Conservation (phyloP, 225 moss, liverwort and hornwort genomes). For the Rhytidiadelphus loreus region DNA sequence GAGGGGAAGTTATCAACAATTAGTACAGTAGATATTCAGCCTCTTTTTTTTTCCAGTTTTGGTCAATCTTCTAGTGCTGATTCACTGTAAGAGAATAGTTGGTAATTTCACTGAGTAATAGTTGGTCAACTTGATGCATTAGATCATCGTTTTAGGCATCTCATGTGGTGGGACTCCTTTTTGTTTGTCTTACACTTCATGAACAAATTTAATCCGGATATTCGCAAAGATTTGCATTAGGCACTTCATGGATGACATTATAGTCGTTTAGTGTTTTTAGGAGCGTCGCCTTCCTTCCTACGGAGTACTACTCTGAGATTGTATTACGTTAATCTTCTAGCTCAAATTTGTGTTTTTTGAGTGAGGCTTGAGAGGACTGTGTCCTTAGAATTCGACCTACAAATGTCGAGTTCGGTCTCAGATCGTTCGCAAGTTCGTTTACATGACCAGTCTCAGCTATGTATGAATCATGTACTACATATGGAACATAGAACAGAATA, state of each 20-base stretch:
- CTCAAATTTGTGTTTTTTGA: background rate
- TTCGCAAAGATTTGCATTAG: background rate
- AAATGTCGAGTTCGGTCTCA: background rate
- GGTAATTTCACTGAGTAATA: background rate
- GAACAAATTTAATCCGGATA: background rate
- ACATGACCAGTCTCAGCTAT: background rate
- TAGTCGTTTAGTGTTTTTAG: background rate
- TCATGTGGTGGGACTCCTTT: background rate
- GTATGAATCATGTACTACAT: background rate
- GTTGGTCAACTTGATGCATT: background rate
- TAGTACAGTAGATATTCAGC: constrained; percentile 25
- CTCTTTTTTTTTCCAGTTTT: constrained; percentile 10
- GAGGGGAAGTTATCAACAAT: constrained; percentile 36
- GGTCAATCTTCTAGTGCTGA: background rate
- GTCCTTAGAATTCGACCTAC: background rate
- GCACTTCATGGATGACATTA: background rate
- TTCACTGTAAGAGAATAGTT: background rate
- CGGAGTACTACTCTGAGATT: background rate
- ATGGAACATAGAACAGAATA: background rate
- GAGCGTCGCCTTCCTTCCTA: background rate
- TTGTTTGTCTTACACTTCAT: background rate
- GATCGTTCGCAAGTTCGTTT: background rate
- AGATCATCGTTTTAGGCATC: background rate
- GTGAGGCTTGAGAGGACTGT: background rate
- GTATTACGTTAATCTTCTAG: no score